These are phyloP conservation scores for Suhomyces sp. DNA, from an alignment of 805 yeast genomes.

Conservation along the genomic window DNA sequence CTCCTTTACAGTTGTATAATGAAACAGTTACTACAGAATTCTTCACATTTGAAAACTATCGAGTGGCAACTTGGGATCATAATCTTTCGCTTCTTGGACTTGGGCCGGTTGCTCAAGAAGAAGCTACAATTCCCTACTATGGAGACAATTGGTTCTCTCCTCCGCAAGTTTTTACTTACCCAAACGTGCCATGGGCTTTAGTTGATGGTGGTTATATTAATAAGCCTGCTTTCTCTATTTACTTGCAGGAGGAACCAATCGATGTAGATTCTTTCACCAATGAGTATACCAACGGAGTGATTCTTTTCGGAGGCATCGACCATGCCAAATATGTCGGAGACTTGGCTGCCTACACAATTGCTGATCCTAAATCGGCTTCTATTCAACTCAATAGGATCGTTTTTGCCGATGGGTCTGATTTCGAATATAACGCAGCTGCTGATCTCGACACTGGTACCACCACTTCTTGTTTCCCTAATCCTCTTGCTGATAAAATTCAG, in stretches of 20 bases:
- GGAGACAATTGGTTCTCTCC: no score
- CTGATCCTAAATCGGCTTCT: background rate
- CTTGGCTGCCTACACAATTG: slow-evolving; percentile 27
- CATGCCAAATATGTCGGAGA: slow-evolving; percentile 56
- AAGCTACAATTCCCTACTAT: no score
- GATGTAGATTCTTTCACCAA: background rate
- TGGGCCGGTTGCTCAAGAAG: background rate
- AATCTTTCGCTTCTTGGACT: background rate
- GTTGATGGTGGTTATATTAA: background rate
- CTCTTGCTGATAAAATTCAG: background rate
- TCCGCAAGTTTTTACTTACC: background rate
- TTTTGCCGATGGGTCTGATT: background rate
- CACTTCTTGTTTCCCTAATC: background rate
- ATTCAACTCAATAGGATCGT: background rate
- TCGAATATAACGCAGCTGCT: background rate
- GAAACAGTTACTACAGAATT: background rate
- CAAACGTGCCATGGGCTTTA: background rate
- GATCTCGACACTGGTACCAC: slow-evolving; percentile 18
- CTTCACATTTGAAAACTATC: background rate
- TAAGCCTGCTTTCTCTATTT: background rate
- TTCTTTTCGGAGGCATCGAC: slow-evolving; percentile 73
- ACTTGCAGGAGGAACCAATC: background rate
- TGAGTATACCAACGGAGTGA: slow-evolving; percentile 4
- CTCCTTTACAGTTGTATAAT: background rate
- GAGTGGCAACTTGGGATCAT: background rate